Percentiles rank a stretch among this genome's conserved stretches.
phyloP scores from a whole-genome alignment of 345 rosid genomes.

The Hibiscus trionum region DNA sequence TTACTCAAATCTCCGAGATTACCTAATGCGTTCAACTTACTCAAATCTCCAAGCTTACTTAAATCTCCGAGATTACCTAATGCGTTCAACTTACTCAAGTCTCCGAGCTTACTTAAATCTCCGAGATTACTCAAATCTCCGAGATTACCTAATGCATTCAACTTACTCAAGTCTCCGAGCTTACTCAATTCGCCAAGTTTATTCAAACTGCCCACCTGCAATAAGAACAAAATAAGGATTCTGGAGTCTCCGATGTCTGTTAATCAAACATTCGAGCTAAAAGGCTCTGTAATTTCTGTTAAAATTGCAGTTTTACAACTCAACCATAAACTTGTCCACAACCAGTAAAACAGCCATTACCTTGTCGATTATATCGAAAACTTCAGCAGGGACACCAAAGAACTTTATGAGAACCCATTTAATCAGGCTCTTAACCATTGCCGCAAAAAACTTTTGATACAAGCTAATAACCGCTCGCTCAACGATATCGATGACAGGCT shows the following conservation, averaged over 20 bases:
- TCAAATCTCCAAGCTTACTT: not conserved
- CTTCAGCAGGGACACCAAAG: slow-evolving; percentile 58
- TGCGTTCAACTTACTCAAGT: not conserved
- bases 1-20: not conserved
- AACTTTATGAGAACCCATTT: slow-evolving; percentile 56
- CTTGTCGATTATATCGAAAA: slow-evolving; percentile 79
- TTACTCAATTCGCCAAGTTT: not conserved
- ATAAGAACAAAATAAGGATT: not conserved
- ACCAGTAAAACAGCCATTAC: slow-evolving; percentile 14
- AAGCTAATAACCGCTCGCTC: slow-evolving; percentile 67
- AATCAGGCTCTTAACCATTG: slow-evolving; percentile 42
- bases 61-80: not conserved
- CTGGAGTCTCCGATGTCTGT: not conserved
- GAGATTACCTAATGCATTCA: not conserved
- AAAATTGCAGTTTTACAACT: not conserved
- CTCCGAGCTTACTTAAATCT: not conserved
- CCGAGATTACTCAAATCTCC: not conserved
- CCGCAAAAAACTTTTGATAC: not conserved
- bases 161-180: not conserved
- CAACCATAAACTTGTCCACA: not conserved
- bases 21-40: not conserved
- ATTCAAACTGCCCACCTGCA: slow-evolving; percentile 43
- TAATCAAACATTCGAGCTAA: not conserved
- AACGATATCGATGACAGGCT: slow-evolving; percentile 69
- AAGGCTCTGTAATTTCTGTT: not conserved